Conservation (phyloP, 352 stramenopile genomes). For the Phytophthora macrochlamydospora region DNA sequence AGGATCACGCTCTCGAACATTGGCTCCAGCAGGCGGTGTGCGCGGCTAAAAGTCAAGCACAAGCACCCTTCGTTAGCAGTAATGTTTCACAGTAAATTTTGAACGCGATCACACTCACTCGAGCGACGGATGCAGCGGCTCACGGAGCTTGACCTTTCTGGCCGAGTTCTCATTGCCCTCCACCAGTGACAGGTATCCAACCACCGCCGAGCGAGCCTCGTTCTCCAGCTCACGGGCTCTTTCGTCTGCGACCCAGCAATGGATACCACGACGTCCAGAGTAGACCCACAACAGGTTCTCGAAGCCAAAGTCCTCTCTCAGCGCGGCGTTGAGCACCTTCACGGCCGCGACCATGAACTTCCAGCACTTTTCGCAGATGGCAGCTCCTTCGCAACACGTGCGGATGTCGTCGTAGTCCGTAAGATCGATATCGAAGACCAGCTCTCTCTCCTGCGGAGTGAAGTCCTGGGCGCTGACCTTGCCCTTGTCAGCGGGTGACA, state of each 20-base stretch:
- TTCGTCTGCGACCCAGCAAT: slow-evolving; percentile 99
- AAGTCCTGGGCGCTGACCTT: slow-evolving; percentile 91
- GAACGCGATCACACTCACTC: slow-evolving; percentile 68
- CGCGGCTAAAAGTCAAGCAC: slow-evolving; percentile 56
- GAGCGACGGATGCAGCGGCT: slow-evolving; percentile 95
- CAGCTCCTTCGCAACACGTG: slow-evolving; percentile 93
- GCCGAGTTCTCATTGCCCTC: slow-evolving; percentile 89
- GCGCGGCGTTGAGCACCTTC: slow-evolving; percentile 91
- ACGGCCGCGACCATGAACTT: slow-evolving; percentile 98
- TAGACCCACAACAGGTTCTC: slow-evolving; percentile 99
- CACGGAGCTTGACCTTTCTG: slow-evolving; percentile 91
- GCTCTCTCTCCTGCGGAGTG: slow-evolving; percentile 93
- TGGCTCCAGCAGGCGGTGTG: slow-evolving; percentile 94
- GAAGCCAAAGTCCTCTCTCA: slow-evolving; percentile 99
- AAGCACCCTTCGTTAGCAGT: slow-evolving; percentile 1
- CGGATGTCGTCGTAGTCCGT: slow-evolving; percentile 99
- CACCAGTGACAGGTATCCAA: slow-evolving; percentile 97
- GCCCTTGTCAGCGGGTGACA: slow-evolving; percentile 84
- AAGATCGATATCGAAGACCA: slow-evolving; percentile 99
- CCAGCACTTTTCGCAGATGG: slow-evolving; percentile 97
- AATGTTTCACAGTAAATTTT: slow-evolving; percentile 16
- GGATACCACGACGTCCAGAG: slow-evolving; percentile 98
- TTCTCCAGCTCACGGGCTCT: slow-evolving; percentile 93
- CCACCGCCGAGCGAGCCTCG: slow-evolving; percentile 95
- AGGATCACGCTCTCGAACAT: slow-evolving; percentile 94